Evolutionary conservation across 805 yeast genomes (phyloP), one percentile per base, ranked within the genome.

Genomic region (Nakazawaea ishiwadae): DNA sequence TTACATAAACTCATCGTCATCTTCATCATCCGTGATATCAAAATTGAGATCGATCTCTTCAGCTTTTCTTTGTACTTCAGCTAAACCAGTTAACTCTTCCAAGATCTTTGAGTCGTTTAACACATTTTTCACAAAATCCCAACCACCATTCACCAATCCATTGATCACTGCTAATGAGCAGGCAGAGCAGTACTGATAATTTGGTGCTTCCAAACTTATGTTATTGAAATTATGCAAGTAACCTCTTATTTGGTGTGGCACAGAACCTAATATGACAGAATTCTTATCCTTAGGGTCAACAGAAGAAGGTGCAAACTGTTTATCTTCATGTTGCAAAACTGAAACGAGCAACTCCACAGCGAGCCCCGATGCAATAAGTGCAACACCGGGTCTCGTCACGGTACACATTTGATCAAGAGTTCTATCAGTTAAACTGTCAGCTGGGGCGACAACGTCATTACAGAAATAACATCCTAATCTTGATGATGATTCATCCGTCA

Each of bases 381-480:
- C 96, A 1, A 84, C 90, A 0, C 99, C 99, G 0, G 99, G 98
- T 31, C 99, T 69, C 0, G 99, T 93, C 1, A 93, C 99, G 0
- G 99, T 93, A 56, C 99, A 93, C 97, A 93, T 93, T 60, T 93
- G 98, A 62, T 93, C 99, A 43, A 93, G 65, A 0, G 97, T 85
- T 39, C 96, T 70, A 54, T 89, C 95, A 0, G 86, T 71, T n/a
- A 87, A 63, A 44, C 95, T 83, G 57, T 93, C 96, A 2, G 79
- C 68, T 0, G 99, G 99, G 0, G 97, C 98, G 39, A 88, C 88
- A 7, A 93, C 90, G 57, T 93, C 99, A 57, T 88, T 87, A 61
- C 99, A 93, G 60, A 84, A 93, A 62, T 93, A 93, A 59, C 99
- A 93, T 0, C 99, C 99, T 32, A 90, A 60, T 29, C 81, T 66